phyloP scores from a whole-genome alignment of 768 basidiomycete species.

The Flagelloscypha sp. region DNA sequence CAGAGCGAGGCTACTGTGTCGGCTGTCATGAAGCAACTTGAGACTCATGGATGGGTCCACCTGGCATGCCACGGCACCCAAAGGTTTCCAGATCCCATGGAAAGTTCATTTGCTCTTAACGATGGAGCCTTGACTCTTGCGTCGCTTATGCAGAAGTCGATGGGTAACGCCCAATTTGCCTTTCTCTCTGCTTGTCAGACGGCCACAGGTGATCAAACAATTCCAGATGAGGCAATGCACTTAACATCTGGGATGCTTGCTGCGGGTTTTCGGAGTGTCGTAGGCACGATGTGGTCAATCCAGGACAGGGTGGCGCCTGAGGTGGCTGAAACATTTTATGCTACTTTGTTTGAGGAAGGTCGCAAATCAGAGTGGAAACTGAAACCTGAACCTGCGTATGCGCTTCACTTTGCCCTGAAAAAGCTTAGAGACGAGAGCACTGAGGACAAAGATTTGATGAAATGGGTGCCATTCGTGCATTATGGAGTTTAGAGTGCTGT shows the following conservation, averaged over 20 bases:
- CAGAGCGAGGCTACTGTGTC: neutral
- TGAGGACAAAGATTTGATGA: neutral
- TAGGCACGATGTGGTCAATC: slow-evolving; percentile 27
- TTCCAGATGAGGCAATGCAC: slow-evolving; percentile 21
- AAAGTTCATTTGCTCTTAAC: slow-evolving; percentile 17
- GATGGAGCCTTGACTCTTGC: slow-evolving; percentile 16
- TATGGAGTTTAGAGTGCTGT: too few species aligned
- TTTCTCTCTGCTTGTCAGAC: slow-evolving; percentile 24
- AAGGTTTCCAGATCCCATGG: slow-evolving; percentile 14
- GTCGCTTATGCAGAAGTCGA: slow-evolving; percentile 13
- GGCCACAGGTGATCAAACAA: slow-evolving; percentile 15
- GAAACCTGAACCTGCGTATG: too few species aligned
- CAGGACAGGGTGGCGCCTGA: slow-evolving; percentile 16
- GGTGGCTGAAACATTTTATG: slow-evolving; percentile 9
- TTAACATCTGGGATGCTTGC: slow-evolving; percentile 22
- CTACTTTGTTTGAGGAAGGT: slow-evolving; percentile 4
- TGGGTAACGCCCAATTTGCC: slow-evolving; percentile 16
- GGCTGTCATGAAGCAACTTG: slow-evolving; percentile 4
- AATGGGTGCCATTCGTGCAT: slow-evolving; percentile 3
- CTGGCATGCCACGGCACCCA: slow-evolving; percentile 24
- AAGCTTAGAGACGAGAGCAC: slow-evolving; percentile 8
- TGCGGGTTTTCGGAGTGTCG: slow-evolving; percentile 22
- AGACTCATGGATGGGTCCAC: slow-evolving; percentile 16
- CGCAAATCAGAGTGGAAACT: neutral
- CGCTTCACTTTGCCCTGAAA: slow-evolving; percentile 16